These are phyloP conservation scores for Lasiosphaeria miniovina DNA, from an alignment of 495 filamentous ascomycete species.

Conservation along the genomic window DNA sequence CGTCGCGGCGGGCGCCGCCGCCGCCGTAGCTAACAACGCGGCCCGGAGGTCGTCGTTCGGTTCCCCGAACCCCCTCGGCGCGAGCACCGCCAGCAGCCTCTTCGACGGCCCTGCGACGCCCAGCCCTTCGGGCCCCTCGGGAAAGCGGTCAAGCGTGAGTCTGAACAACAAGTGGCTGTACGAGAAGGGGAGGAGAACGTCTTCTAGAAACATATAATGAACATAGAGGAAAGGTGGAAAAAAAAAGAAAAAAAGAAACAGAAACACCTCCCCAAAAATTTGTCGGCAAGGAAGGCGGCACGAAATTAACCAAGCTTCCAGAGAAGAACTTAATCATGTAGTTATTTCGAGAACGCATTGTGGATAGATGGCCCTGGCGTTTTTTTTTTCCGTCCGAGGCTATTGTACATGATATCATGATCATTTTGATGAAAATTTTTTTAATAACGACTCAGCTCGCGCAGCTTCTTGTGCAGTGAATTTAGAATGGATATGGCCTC, in stretches of 20 bases:
- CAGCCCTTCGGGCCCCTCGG: conserved; percentile 53
- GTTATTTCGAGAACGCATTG: too few relatives aligned
- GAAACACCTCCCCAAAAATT: too few relatives aligned
- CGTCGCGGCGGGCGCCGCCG: conserved; percentile 40
- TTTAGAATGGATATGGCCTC: too few relatives aligned
- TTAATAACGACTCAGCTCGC: too few relatives aligned
- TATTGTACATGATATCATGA: too few relatives aligned
- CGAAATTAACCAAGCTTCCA: too few relatives aligned
- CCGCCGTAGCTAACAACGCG: conserved; percentile 33
- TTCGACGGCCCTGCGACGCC: conserved; percentile 50
- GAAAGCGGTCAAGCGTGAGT: conserved; percentile 66
- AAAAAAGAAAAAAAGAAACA: background rate
- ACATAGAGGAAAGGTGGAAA: background rate
- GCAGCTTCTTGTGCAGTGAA: too few relatives aligned
- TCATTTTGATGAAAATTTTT: too few relatives aligned
- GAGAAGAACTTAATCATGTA: too few relatives aligned
- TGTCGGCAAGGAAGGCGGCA: too few relatives aligned
- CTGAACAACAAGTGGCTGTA: conserved; percentile 93
- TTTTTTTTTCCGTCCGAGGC: too few relatives aligned
- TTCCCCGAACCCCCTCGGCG: conserved; percentile 44
- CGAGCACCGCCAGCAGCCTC: conserved; percentile 48
- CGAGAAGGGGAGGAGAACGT: conserved; percentile 59
- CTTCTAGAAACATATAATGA: conserved; percentile 31
- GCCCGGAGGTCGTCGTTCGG: conserved; percentile 63
- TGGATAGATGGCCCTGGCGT: too few relatives aligned